Conservation (phyloP, 306 rosid species). For the Quercus glauca region DNA sequence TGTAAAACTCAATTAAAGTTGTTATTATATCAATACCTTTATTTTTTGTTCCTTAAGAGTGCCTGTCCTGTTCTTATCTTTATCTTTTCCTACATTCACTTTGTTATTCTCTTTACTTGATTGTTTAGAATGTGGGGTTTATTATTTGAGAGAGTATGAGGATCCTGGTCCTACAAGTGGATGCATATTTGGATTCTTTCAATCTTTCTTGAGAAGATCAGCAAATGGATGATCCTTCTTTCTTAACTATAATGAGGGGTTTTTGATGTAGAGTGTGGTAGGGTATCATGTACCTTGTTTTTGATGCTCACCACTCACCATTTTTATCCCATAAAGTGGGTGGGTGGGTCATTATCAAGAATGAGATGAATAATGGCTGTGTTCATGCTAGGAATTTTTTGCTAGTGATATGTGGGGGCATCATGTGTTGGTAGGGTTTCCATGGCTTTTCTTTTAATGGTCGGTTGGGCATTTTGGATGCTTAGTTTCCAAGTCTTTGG, state of each 20-base stretch:
- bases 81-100: not conserved
- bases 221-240: slow-evolving; percentile 1
- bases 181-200: not conserved
- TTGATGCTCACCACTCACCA: slow-evolving; percentile 13
- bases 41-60: not conserved
- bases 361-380: not conserved
- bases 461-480: slow-evolving; percentile 16
- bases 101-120: not conserved
- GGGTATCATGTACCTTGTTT: slow-evolving; percentile 1
- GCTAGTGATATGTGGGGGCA: slow-evolving; percentile 24
- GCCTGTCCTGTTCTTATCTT: not conserved
- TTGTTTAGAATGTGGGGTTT: not conserved
- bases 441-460: slow-evolving; percentile 10
- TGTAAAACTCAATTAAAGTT: slow-evolving; percentile 20
- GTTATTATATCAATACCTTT: slow-evolving; percentile 18
- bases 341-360: slow-evolving; percentile 26
- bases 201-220: not conserved
- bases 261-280: not conserved
- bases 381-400: slow-evolving; percentile 5
- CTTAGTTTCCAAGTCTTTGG: slow-evolving; percentile 5
- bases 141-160: not conserved
- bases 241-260: not conserved
- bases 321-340: slow-evolving; percentile 4
- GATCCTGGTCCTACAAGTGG: not conserved
- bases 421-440: slow-evolving; percentile 23